Conservation (phyloP, 2,329 filamentous ascomycete genomes). For the Fusarium lateritium region DNA sequence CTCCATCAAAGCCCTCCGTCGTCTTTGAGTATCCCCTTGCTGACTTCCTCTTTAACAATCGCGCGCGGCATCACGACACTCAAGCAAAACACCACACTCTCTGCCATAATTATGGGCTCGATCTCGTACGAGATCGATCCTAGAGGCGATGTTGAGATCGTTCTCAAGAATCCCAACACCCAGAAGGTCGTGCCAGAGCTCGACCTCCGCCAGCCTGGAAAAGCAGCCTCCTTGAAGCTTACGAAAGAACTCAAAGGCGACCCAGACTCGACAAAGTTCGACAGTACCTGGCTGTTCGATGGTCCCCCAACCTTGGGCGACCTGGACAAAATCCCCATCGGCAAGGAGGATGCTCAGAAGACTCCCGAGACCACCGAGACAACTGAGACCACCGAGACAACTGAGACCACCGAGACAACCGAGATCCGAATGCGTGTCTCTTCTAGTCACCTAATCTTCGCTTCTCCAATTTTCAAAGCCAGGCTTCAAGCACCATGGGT, state of each 20-base stretch:
- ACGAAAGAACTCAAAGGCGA: neutral
- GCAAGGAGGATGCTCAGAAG: neutral
- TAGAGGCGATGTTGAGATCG: neutral
- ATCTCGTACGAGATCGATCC: neutral
- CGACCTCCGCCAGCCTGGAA: neutral
- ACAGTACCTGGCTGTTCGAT: neutral
- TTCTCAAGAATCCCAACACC: neutral
- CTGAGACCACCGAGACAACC: neutral
- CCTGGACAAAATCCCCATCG: neutral
- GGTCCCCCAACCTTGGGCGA: neutral
- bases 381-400: too few species aligned
- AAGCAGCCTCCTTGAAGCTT: neutral
- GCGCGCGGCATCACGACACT: too few species aligned
- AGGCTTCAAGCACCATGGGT: constrained; percentile 7
- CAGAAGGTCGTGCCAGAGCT: neutral
- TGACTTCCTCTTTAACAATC: neutral
- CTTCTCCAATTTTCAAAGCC: neutral
- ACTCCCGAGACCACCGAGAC: too few species aligned
- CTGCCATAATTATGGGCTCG: neutral
- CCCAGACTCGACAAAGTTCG: neutral
- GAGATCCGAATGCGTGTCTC: constrained; percentile 12
- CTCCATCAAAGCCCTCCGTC: neutral
- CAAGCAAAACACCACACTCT: too few species aligned
- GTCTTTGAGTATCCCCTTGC: neutral
- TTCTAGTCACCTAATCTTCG: neutral